Base-by-base conservation (phyloP, 768 basidiomycete species). In the Mycena polygramma region DNA sequence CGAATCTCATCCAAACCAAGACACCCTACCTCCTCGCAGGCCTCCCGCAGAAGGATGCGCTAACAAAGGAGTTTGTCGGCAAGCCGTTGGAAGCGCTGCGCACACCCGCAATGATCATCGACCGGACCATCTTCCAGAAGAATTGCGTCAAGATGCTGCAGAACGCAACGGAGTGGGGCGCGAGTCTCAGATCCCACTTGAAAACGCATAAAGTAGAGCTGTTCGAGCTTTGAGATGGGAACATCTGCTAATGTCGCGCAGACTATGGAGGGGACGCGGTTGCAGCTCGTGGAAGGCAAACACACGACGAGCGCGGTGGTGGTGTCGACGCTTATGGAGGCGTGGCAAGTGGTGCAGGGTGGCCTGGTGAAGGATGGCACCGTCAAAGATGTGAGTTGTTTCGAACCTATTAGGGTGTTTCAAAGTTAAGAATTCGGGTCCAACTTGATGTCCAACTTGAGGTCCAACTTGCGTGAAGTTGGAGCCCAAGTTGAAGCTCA, bases 241-340 rank as follows among this genome's bases (percentile, higher is more conserved):
- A 60, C 13, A 36, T 14, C 15, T 57, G 51, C 37, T 69, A 37
- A 69, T 52, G 54, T 66, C 72, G 24, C 53, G 22, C 71, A 93
- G 93, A 95, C 94, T 1, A 81, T 83, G 11, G 94, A 96, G 78
- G 95, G 94, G 26, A 88, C 91, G 13, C 83, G 83, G 70, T 79
- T 95, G 26, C 94, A 95, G 75, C 84, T 95, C 4, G 75, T 83
- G 54, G 90, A 92, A 8, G 77, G 78, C 49, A 84, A 81, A 49
- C 86, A 86, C 54, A 84, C 79, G 61, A 91, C 88, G 14, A 81
- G 86, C 57, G 89, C 91, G 7, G 88, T 95, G 41, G 86, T 93
- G 36, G 92, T 93, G 10, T 96, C 93, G n/a, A 95, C 94, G 4
- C 73, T 95, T 72, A 88, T 91, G 85, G 95, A 96, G 79, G 92